Evolutionary conservation across 192 early-diverging fungal species (phyloP), one percentile per base, ranked within the genome.

Genomic region (Bifiguratus adelaidae): DNA sequence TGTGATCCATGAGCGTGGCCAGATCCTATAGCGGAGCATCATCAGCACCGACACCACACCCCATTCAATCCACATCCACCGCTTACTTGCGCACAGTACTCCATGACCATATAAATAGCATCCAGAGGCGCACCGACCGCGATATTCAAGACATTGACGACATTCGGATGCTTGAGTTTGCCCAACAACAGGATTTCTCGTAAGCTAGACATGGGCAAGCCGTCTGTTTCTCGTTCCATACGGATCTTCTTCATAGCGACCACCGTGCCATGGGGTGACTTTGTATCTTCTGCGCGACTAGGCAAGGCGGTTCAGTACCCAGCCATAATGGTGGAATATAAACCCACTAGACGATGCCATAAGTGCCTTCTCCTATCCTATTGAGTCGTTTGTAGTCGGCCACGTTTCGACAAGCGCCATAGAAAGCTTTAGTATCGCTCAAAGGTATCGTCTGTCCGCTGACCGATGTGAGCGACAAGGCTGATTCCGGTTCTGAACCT

Each of bases 311-410:
- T 19, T 40, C 8, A 50, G 7, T 18, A 38, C 48, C 8, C 7
- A 43, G 28, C 40, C 6, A 36, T 13, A 50, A 8, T 20, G 9
- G 44, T 36, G 23, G 55, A 20, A 4, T 36, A 18, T 11, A 47
- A 16, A 59, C 77, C 56, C 67, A 70, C 69, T 91, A 91, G 7
- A 92, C 91, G 32, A 95, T 81, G 13, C 91, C 91, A 65, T 92
- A 92, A 7, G 89, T 92, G 26, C 91, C 90, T 57, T 95, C 90
- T 30, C 91, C 91, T 15, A 95, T 68, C 21, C 89, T 72, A 59
- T 88, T 89, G 5, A 93, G 58, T 61, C 92, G 92, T 54, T 92
- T 83, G 67, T 86, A 95, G 20, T 78, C 72, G 29, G 91, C 85
- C 1, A 95, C 90, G 41, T 71, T 70, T n/a, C 82, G 72, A 47